Percentiles rank a stretch among this genome's conserved stretches.
Conservation (phyloP, 2,329 filamentous ascomycete genomes). For the Pseudogymnoascus sp. region DNA sequence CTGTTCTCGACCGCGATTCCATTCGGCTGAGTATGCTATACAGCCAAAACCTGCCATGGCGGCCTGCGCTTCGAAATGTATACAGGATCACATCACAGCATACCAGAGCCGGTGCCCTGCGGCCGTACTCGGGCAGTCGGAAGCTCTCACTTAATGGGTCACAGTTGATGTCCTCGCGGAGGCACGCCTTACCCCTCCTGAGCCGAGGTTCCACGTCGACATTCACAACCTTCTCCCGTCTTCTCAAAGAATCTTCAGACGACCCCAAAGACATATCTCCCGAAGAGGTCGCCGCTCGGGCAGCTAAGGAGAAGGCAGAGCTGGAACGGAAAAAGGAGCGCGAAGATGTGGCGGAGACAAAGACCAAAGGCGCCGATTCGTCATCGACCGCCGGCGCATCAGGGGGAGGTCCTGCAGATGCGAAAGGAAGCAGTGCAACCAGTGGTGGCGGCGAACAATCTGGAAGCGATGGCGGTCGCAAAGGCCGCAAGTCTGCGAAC, state of each 20-base stretch:
- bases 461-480: slow-evolving; percentile 52
- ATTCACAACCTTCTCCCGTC: slow-evolving; percentile 41
- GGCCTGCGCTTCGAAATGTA: slow-evolving; percentile 39
- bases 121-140: slow-evolving; percentile 18
- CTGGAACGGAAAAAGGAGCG: slow-evolving; percentile 31
- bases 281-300: slow-evolving; percentile 35
- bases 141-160: slow-evolving; percentile 11
- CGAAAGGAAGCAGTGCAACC: slow-evolving; percentile 21
- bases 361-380: slow-evolving; percentile 20
- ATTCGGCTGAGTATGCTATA: slow-evolving; percentile 47
- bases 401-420: slow-evolving; percentile 23
- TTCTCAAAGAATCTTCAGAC: slow-evolving; percentile 32
- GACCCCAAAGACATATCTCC: slow-evolving; percentile 32
- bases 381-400: slow-evolving; percentile 15
- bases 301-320: slow-evolving; percentile 29
- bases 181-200: neutral
- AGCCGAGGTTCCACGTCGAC: slow-evolving; percentile 37
- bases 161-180: slow-evolving; percentile 11
- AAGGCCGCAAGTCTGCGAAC: slow-evolving; percentile 57
- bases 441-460: slow-evolving; percentile 22
- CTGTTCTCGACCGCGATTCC: neutral
- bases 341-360: slow-evolving; percentile 35
- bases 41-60: slow-evolving; percentile 57
- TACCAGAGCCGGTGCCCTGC: slow-evolving; percentile 15
- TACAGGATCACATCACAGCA: slow-evolving; percentile 17